Percentiles rank a stretch among this genome's conserved stretches.
These are phyloP conservation scores for Gossypium davidsonii DNA, from an alignment of 441 rosid species.

Conservation along the genomic window DNA sequence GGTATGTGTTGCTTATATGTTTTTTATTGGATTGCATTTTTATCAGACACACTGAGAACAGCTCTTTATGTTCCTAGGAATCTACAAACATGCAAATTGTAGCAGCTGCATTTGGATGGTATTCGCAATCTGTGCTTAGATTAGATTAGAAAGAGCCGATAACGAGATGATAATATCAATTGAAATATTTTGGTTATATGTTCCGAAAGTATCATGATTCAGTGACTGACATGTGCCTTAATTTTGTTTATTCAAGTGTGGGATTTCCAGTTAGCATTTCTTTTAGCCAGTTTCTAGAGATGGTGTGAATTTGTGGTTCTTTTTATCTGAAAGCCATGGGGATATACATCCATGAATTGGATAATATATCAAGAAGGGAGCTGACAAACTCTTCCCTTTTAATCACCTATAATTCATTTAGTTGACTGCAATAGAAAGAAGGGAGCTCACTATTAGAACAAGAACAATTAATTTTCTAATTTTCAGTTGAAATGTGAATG, in stretches of 20 bases:
- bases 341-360: no score
- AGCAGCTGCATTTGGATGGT: conserved; percentile 5
- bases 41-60: conserved; percentile 10
- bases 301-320: no score
- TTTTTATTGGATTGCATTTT: neutral
- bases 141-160: conserved; percentile 3
- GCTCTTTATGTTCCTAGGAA: neutral
- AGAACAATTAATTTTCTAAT: no score
- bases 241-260: neutral
- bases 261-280: neutral
- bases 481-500: no score
- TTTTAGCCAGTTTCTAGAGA: neutral
- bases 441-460: no score
- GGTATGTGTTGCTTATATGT: neutral
- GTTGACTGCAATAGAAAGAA: no score
- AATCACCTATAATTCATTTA: no score
- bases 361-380: no score
- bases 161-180: conserved; percentile 9
- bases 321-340: no score
- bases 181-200: conserved; percentile 16
- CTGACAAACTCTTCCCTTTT: no score
- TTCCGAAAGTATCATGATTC: conserved; percentile 13
- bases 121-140: neutral
- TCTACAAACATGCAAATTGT: neutral
- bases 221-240: conserved; percentile 13